Conservation (phyloP, 2,329 filamentous ascomycete genomes). For the Lojkania enalia region DNA sequence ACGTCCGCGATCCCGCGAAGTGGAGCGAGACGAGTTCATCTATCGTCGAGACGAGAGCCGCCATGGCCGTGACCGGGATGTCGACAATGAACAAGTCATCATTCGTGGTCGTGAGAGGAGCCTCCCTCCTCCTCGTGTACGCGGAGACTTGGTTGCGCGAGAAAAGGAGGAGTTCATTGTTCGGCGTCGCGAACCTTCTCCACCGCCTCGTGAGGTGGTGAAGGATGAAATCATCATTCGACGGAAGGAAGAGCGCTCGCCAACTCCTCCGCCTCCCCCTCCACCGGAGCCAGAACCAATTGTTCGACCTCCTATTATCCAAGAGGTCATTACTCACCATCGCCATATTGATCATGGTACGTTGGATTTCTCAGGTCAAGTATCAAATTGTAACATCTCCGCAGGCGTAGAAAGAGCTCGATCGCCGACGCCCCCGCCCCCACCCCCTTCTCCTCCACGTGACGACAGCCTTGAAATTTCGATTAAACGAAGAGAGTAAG, state of each 20-base stretch:
- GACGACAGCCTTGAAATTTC: conserved; percentile 61
- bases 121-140: conserved; percentile 39
- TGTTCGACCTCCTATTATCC: conserved; percentile 76
- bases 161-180: conserved; percentile 49
- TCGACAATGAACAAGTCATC: conserved; percentile 40
- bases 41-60: conserved; percentile 44
- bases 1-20: conserved; percentile 32
- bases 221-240: conserved; percentile 50
- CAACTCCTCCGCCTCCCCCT: conserved; percentile 56
- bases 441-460: conserved; percentile 51
- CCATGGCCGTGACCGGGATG: conserved; percentile 36
- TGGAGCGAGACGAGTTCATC: conserved; percentile 48
- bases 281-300: conserved; percentile 62
- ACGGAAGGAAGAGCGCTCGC: conserved; percentile 50
- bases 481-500: conserved; percentile 56
- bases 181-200: conserved; percentile 43
- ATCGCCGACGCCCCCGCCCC: conserved; percentile 55
- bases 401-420: conserved; percentile 52
- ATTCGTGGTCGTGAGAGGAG: conserved; percentile 42
- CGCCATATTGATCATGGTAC: conserved; percentile 83
- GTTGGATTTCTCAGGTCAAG: conserved; percentile 33
- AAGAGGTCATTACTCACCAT: conserved; percentile 88
- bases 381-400: conserved; percentile 6
- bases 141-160: conserved; percentile 43
- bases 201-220: conserved; percentile 41